A percentile compares a stretch with the other conserved stretches of the same genome.
These are phyloP conservation scores for Starmerella stigmatis DNA, from an alignment of 805 yeast species.

Conservation along the genomic window DNA sequence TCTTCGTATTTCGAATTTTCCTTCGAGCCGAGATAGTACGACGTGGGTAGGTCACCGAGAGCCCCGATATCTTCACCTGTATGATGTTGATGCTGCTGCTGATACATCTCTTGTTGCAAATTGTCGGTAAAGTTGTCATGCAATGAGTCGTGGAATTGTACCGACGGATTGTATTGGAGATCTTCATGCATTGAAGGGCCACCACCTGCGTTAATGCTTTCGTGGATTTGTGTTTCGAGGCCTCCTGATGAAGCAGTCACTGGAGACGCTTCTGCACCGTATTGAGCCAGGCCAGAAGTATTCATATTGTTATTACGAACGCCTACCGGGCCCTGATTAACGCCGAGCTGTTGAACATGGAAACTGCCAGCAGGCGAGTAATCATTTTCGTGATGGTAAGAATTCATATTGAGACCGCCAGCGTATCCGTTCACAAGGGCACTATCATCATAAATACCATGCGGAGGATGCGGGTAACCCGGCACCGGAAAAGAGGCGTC, in stretches of 20 bases:
- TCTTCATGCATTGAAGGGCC: not conserved
- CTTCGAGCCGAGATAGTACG: slow-evolving; percentile 10
- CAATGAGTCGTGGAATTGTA: not conserved
- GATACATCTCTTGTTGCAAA: slow-evolving; percentile 17
- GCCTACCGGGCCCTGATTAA: not conserved
- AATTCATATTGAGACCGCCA: slow-evolving; percentile 1
- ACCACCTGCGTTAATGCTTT: too few species aligned
- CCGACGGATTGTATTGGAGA: not conserved
- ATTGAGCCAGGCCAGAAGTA: not conserved
- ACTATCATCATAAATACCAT: not conserved
- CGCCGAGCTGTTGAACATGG: not conserved
- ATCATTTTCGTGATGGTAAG: not conserved
- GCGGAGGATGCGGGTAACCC: not conserved
- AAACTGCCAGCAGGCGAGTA: not conserved
- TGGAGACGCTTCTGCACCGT: too few species aligned
- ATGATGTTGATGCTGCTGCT: slow-evolving; percentile 10
- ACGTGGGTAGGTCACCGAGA: slow-evolving; percentile 14
- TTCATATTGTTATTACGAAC: not conserved
- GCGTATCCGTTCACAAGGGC: not conserved
- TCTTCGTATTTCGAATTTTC: slow-evolving; percentile 6
- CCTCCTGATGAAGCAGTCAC: too few species aligned
- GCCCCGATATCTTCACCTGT: slow-evolving; percentile 7
- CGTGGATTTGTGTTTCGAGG: too few species aligned
- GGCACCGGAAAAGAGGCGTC: not conserved
- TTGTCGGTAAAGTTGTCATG: slow-evolving; percentile 12